Base-by-base conservation (phyloP, 257 asterid species). In the Solanum microdontum region DNA sequence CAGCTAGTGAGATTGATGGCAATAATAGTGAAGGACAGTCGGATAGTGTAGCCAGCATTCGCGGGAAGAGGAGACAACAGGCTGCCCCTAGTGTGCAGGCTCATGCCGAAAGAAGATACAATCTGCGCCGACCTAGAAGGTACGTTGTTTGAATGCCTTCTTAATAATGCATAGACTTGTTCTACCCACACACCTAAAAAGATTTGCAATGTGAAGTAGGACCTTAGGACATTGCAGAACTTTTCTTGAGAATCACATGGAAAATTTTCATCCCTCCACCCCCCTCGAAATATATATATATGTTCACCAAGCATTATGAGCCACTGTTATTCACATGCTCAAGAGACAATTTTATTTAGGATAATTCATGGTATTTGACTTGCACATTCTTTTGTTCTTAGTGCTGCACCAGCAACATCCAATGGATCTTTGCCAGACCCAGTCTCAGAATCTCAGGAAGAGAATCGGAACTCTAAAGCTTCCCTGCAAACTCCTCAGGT, bases 81-180 rank as follows among this genome's bases (percentile, higher is more conserved):
- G 93, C 88, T 87, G 91, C 88, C 77, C 91, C 89, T 21, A 87
- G 91, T 85, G 95, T 91, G 24, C 95, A 90, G 88, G 87, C 73
- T 87, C 70, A 87, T 88, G 94, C 88, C 79, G 97, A 92, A 91
- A 94, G 91, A 70, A 95, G 98, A 51, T 97, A 97, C 94, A 95
- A 97, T 91, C 97, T 97, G 89, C 97, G 99, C 64, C 93, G 88
- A 66, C 87, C 92, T 77, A 94, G 89, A 91, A 93, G 87, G 99
- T 95, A 90, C 89, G 93, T 85, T 80, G 11, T 83, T 77, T 43
- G 84, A 87, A 36, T 87, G 40, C 60, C 84, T 83, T 83, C 26
- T 37, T 39, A 30, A 82, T 37, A 75, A 28, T 21, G 13, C 60
- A 68, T 84, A 84, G 37, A 37, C 77, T 40, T 39, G 62, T 40